Evolutionary conservation across 2,329 filamentous ascomycete species (phyloP).

Genomic region (Waltergamsia citrina): DNA sequence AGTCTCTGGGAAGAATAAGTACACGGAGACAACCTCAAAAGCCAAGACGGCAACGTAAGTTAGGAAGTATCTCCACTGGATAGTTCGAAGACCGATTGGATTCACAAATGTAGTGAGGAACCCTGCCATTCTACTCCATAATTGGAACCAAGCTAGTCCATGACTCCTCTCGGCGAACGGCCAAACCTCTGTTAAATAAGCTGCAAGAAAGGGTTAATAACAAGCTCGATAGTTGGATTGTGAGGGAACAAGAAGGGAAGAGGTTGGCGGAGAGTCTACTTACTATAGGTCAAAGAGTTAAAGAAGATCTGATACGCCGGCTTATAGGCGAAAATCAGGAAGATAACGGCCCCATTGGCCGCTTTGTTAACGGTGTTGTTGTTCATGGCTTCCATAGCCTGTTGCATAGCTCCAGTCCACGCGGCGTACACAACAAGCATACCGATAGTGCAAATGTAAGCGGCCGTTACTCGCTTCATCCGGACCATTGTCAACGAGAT

Average conservation of each 20-base stretch:
- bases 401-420: slow-evolving; percentile 38
- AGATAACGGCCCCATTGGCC: slow-evolving; percentile 30
- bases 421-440: slow-evolving; percentile 37
- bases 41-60: slow-evolving; percentile 11
- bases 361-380: slow-evolving; percentile 14
- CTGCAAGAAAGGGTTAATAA: too few species aligned
- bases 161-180: slow-evolving; percentile 46
- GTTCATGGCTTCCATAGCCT: slow-evolving; percentile 17
- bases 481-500: slow-evolving; percentile 25
- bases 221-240: not conserved
- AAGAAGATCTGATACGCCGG: slow-evolving; percentile 57
- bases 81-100: slow-evolving; percentile 8
- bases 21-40: slow-evolving; percentile 39
- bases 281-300: slow-evolving; percentile 55
- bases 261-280: slow-evolving; percentile 12
- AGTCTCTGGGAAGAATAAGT: slow-evolving; percentile 71
- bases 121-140: slow-evolving; percentile 22
- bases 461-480: slow-evolving; percentile 27
- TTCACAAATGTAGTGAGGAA: slow-evolving; percentile 13
- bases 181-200: slow-evolving; percentile 50
- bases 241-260: too few species aligned
- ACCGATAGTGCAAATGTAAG: slow-evolving; percentile 34
- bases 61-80: slow-evolving; percentile 10
- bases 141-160: slow-evolving; percentile 39
- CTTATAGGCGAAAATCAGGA: slow-evolving; percentile 52